Conservation (phyloP, 2,329 filamentous ascomycete species). For the Aspergillus fijiensis region DNA sequence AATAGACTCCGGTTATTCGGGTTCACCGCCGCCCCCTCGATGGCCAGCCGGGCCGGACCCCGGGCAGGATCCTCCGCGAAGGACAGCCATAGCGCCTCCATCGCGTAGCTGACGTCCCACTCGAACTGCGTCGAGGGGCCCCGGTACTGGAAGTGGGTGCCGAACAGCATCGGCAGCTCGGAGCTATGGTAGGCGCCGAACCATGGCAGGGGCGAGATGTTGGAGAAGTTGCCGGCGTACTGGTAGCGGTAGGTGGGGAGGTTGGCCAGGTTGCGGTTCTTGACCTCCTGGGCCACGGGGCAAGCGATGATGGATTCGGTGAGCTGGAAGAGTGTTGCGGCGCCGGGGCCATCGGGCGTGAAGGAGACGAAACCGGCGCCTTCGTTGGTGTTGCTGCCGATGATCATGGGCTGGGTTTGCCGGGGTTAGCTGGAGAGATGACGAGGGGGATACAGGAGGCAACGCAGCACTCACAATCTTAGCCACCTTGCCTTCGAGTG, state of each 20-base stretch:
- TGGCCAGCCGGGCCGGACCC: neutral
- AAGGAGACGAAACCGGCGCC: slow-evolving; percentile 9
- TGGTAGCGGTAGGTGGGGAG: slow-evolving; percentile 8
- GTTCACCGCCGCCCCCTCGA: neutral
- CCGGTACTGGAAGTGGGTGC: slow-evolving; percentile 2
- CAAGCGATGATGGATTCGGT: slow-evolving; percentile 3
- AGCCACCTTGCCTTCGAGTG: neutral
- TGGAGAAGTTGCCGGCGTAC: slow-evolving; percentile 8
- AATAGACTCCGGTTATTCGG: neutral
- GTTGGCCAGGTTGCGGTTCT: neutral
- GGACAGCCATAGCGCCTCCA: slow-evolving; percentile 2
- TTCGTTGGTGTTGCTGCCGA: slow-evolving; percentile 10
- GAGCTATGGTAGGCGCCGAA: slow-evolving; percentile 9
- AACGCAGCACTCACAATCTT: neutral
- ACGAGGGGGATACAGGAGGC: neutral
- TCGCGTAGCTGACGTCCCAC: slow-evolving; percentile 4
- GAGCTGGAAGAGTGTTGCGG: neutral
- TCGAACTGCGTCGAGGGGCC: slow-evolving; percentile 1
- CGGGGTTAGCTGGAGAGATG: neutral
- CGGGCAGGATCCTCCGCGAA: neutral
- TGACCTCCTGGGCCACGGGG: slow-evolving; percentile 1
- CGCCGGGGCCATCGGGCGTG: neutral
- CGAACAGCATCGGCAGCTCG: slow-evolving; percentile 4
- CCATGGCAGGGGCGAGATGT: slow-evolving; percentile 9
- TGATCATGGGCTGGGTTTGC: neutral